Conservation (phyloP, 2,329 filamentous ascomycete species). For the Hypocrella siamensis region DNA sequence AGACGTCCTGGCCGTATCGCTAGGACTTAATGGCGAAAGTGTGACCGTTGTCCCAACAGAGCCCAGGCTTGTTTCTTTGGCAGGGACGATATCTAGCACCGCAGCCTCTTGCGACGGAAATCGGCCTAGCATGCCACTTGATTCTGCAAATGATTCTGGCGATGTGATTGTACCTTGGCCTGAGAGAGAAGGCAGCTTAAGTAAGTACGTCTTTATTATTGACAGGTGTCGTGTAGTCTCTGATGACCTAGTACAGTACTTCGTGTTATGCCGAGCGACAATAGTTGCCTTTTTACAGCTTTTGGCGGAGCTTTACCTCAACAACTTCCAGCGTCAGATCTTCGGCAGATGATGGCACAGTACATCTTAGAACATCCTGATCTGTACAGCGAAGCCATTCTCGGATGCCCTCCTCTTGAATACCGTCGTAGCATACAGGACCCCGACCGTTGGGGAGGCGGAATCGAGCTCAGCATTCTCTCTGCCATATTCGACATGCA, state of each 20-base stretch:
- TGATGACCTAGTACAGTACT: conserved; percentile 36
- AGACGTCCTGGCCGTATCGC: conserved; percentile 29
- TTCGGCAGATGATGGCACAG: conserved; percentile 64
- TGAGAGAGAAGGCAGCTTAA: conserved; percentile 31
- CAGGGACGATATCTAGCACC: neutral
- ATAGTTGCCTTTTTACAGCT: conserved; percentile 85
- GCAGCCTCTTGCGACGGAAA: conserved; percentile 2
- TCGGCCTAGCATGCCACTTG: neutral
- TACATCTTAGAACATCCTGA: conserved; percentile 60
- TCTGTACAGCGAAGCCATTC: conserved; percentile 58
- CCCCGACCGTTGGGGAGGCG: conserved; percentile 76
- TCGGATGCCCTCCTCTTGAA: conserved; percentile 55
- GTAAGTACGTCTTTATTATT: conserved; percentile 14
- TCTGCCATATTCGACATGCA: conserved; percentile 75
- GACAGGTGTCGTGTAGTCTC: neutral
- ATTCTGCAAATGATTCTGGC: conserved; percentile 8
- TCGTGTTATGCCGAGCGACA: conserved; percentile 93
- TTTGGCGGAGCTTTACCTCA: conserved; percentile 65
- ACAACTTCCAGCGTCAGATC: conserved; percentile 29
- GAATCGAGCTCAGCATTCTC: conserved; percentile 76
- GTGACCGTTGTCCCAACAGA: conserved; percentile 27
- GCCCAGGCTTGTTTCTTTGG: neutral
- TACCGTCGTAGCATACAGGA: conserved; percentile 75
- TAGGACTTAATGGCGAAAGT: conserved; percentile 32
- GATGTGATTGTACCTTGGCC: conserved; percentile 30